Evolutionary conservation across 805 yeast genomes (phyloP), one percentile per base, ranked within the genome.

Genomic region (Candida piceae): DNA sequence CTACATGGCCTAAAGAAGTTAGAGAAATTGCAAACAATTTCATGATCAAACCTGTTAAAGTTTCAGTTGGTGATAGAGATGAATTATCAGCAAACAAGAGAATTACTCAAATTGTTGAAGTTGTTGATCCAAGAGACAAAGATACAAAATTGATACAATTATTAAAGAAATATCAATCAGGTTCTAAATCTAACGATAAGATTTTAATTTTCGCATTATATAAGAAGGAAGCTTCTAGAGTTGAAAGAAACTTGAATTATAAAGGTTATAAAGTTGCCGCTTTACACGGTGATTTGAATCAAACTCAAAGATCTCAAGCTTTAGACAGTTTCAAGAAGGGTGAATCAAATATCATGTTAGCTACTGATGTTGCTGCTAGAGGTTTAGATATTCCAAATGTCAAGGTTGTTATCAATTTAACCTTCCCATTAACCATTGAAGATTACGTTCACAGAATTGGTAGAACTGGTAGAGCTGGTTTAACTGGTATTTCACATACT

Each of bases 1-100:
- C 99, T n/a, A 93, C 99, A 1, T 93, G 98, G 98, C 99, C 99
- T n/a, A 85, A 84, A 52, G 95, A 90, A 65, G 97, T 93, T 24
- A 80, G 97, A 57, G 94, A 87, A 46, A 72, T 93, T 45, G 98
- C 98, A 7, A 57, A 78, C 15, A 74, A 83, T 6, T 93, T 83
- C 63, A 84, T 93, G 95, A 76, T 72, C 16, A 48, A 60, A 20
- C 95, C 97, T n/a, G 86, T 87, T 33, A 88, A 85, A 62, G 84
- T 93, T 29, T 80, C 93, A 29, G 84, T 93, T 56, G 98, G 98
- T 53, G 84, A 93, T 61, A 77, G 94, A 47, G 97, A 90, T 57
- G 97, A 90, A 64, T 74, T 93, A 39, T 70, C 86, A 40, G 99
- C 98, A 33, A 93, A 93, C 68, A 88, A 88, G 63, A 76, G 96